Evolutionary conservation across 441 rosid genomes (phyloP).

Genomic region (Melastoma candidum): DNA sequence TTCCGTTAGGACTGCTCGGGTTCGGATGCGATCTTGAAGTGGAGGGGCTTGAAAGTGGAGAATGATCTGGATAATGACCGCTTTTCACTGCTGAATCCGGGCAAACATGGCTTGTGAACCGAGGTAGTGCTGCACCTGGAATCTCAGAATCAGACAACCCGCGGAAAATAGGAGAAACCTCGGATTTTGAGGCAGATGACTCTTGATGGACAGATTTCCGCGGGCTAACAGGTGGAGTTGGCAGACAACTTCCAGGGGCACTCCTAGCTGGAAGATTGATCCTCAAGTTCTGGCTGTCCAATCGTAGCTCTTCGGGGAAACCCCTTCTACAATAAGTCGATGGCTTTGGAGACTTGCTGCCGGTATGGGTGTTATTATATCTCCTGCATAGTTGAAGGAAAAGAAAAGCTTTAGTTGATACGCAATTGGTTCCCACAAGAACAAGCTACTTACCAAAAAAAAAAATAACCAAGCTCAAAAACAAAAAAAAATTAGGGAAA

Average conservation of each 20-base stretch:
- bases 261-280: constrained; percentile 44
- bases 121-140: constrained; percentile 2
- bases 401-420: no score
- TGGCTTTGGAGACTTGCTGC: no score
- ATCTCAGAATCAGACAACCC: no score
- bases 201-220: constrained; percentile 43
- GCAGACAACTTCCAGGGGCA: constrained; percentile 52
- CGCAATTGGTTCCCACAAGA: no score
- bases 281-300: constrained; percentile 25
- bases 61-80: constrained; percentile 41
- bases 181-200: constrained; percentile 24
- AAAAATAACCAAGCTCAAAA: no score
- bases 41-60: constrained; percentile 66
- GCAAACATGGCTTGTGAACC: constrained; percentile 54
- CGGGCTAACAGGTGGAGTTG: not conserved
- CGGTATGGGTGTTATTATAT: no score
- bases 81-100: constrained; percentile 70
- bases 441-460: no score
- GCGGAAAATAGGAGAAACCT: constrained; percentile 27
- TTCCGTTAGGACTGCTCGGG: constrained; percentile 38
- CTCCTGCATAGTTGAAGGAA: no score
- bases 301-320: no score
- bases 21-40: constrained; percentile 39
- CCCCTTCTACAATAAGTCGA: no score
- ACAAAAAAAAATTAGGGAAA: no score